Percentiles rank a stretch among this genome's conserved stretches.
Conservation (phyloP, 1,284 basidiomycete genomes). For the Papiliotrema nemorosa region DNA sequence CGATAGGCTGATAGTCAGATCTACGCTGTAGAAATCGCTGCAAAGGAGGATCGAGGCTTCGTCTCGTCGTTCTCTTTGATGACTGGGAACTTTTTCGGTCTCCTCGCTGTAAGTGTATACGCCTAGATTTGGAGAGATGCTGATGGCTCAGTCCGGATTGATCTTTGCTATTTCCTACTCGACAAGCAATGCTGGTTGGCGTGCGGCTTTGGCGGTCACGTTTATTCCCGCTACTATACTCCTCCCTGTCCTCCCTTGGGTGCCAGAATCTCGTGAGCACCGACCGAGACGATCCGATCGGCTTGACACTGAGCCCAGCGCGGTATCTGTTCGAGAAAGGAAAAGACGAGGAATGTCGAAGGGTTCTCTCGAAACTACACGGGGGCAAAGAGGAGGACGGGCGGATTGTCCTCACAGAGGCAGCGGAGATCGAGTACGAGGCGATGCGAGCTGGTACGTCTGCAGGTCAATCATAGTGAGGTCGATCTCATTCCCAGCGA, state of each 20-base stretch:
- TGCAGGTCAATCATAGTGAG: neutral
- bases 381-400: conserved; percentile 13
- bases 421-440: conserved; percentile 19
- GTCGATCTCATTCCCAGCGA: conserved; percentile 8
- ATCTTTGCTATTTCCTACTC: conserved; percentile 26
- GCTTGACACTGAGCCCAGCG: conserved; percentile 6
- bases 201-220: conserved; percentile 20
- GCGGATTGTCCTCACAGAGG: conserved; percentile 16
- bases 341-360: conserved; percentile 15
- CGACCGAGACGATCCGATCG: neutral
- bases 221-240: conserved; percentile 24
- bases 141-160: conserved; percentile 15
- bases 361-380: conserved; percentile 18
- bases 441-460: conserved; percentile 23
- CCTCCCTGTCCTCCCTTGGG: conserved; percentile 19
- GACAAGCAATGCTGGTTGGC: conserved; percentile 19
- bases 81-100: conserved; percentile 28
- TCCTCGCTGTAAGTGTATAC: conserved; percentile 16
- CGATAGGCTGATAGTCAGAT: conserved; percentile 11
- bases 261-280: conserved; percentile 25
- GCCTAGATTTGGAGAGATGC: neutral
- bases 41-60: conserved; percentile 26
- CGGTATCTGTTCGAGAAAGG: conserved; percentile 27
- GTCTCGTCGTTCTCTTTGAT: conserved; percentile 22
- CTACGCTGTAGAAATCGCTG: conserved; percentile 27